Conservation (phyloP, 331 rosid genomes). For the Stylosanthes scabra region DNA sequence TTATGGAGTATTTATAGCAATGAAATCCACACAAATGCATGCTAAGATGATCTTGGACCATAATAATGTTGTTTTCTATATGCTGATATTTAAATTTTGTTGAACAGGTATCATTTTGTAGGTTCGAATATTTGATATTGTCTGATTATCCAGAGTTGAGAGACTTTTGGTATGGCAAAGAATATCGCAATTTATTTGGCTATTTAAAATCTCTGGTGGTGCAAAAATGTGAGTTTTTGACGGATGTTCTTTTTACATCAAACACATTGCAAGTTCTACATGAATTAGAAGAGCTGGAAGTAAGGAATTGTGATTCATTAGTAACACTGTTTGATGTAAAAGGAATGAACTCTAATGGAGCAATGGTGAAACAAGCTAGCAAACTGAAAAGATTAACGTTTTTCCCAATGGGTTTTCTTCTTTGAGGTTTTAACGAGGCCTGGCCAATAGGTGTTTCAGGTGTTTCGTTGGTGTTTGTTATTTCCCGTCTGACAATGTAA, state of each 20-base stretch:
- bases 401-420: too few relatives aligned
- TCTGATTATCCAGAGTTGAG: conserved; percentile 3
- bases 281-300: not conserved
- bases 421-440: too few relatives aligned
- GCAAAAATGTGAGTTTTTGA: conserved; percentile 1
- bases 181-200: not conserved
- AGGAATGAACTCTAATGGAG: not conserved
- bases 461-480: too few relatives aligned
- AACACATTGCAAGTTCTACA: not conserved
- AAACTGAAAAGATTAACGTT: conserved; percentile 29
- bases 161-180: not conserved
- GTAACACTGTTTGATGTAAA: conserved; percentile 33
- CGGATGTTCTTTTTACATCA: not conserved
- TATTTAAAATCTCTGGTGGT: conserved; percentile 1
- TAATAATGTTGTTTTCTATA: not conserved
- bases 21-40: not conserved
- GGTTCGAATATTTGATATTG: not conserved
- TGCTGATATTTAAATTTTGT: not conserved
- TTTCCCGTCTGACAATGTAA: too few relatives aligned
- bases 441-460: too few relatives aligned
- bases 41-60: not conserved
- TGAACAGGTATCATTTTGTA: conserved; percentile 1
- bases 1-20: too few relatives aligned
- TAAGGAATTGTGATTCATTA: conserved; percentile 29
- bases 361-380: not conserved